phyloP scores from a whole-genome alignment of 306 rosid genomes.

The Inga laurina region DNA sequence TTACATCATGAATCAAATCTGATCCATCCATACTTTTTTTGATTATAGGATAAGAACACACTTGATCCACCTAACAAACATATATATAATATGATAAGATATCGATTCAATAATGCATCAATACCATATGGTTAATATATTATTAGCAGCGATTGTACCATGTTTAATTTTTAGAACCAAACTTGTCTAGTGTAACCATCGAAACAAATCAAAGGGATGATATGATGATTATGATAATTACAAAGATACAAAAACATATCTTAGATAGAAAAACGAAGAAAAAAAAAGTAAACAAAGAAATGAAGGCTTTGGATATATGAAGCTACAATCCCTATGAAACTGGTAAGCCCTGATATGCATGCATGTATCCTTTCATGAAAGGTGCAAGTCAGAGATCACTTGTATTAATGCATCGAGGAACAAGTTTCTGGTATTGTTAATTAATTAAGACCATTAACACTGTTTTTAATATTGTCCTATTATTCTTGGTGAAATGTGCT shows the following conservation, averaged over 20 bases:
- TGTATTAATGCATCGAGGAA: background rate
- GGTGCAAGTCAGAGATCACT: slow-evolving; percentile 4
- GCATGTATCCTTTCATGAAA: background rate
- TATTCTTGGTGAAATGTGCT: background rate
- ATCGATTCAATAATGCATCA: background rate
- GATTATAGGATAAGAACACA: background rate
- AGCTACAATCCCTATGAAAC: background rate
- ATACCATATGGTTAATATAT: background rate
- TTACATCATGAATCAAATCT: background rate
- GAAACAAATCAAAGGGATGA: background rate
- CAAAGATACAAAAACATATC: background rate
- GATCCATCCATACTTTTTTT: background rate
- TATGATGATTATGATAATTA: background rate
- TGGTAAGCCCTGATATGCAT: background rate
- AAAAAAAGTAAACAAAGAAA: background rate
- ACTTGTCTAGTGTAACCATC: background rate
- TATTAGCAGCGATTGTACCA: background rate
- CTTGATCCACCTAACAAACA: background rate
- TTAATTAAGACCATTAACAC: background rate
- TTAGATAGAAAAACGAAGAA: background rate
- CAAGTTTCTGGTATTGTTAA: background rate
- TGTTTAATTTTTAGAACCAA: background rate
- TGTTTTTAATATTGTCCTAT: background rate
- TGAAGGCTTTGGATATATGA: background rate
- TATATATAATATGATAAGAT: background rate